Evolutionary conservation across 257 asterid species (phyloP).

Genomic region (Plectranthus barbatus): DNA sequence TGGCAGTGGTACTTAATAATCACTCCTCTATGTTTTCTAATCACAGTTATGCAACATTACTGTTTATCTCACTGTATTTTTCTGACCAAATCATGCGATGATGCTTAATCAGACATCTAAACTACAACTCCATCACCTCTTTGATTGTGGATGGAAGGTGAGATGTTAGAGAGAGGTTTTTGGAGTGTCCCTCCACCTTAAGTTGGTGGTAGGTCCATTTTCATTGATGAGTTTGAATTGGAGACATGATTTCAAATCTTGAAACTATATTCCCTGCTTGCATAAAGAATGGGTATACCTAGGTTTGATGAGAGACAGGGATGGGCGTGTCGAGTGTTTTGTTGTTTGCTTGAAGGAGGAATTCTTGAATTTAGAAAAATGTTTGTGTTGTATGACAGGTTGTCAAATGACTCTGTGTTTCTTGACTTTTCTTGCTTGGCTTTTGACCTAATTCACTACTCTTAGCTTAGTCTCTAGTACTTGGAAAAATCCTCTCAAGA

Average conservation of each 20-base stretch:
- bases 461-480: too few relatives aligned
- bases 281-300: too few relatives aligned
- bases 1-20: slow-evolving; percentile 30
- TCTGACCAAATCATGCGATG: slow-evolving; percentile 28
- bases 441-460: slow-evolving; percentile 23
- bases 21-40: slow-evolving; percentile 26
- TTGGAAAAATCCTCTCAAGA: too few relatives aligned
- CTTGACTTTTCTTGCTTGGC: slow-evolving; percentile 23
- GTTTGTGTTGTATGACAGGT: slow-evolving; percentile 48
- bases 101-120: slow-evolving; percentile 24
- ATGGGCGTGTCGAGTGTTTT: slow-evolving; percentile 4
- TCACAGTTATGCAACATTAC: not conserved
- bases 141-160: slow-evolving; percentile 35
- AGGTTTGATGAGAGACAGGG: not conserved
- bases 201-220: too few relatives aligned
- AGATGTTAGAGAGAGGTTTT: slow-evolving; percentile 5
- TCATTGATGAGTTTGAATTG: slow-evolving; percentile 15
- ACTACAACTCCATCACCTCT: slow-evolving; percentile 27
- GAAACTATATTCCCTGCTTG: not conserved
- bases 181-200: not conserved
- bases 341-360: slow-evolving; percentile 33
- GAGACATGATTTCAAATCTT: slow-evolving; percentile 18
- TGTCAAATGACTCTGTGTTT: slow-evolving; percentile 35
- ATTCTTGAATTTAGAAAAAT: slow-evolving; percentile 27
- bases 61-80: slow-evolving; percentile 2